These are phyloP conservation scores for Clarireedia hainanense DNA, from an alignment of 2,329 filamentous ascomycete genomes.

Conservation along the genomic window DNA sequence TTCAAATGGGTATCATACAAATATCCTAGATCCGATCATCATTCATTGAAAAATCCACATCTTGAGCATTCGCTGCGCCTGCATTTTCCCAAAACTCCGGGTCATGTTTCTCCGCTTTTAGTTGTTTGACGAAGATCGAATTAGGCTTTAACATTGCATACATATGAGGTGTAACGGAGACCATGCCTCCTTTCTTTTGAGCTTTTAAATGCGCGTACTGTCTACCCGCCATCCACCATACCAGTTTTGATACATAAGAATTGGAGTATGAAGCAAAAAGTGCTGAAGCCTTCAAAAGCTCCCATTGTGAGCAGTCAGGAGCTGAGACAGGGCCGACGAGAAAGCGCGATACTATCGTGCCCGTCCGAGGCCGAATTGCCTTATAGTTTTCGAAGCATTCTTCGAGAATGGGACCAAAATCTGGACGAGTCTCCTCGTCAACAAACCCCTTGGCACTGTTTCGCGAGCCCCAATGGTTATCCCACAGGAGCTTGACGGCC, in stretches of 20 bases:
- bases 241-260: constrained; percentile 5
- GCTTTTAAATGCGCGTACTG: constrained; percentile 26
- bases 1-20: no score
- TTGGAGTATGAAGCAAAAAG: constrained; percentile 17
- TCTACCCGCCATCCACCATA: constrained; percentile 27
- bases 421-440: constrained; percentile 1
- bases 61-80: background rate
- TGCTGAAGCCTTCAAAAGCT: constrained; percentile 37
- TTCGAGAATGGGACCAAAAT: constrained; percentile 6
- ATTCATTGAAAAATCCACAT: background rate
- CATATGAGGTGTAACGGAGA: constrained; percentile 13
- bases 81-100: background rate
- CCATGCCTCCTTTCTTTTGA: background rate
- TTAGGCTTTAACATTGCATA: constrained; percentile 18
- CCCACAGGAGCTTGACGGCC: background rate
- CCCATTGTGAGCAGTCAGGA: constrained; percentile 32
- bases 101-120: background rate
- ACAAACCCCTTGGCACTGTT: background rate
- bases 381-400: constrained; percentile 16
- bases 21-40: background rate
- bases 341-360: constrained; percentile 14
- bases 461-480: background rate
- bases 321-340: constrained; percentile 11
- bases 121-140: background rate
- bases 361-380: constrained; percentile 19